These are phyloP conservation scores for Cicer pinnatifidum DNA, from an alignment of 306 rosid genomes.

Conservation along the genomic window DNA sequence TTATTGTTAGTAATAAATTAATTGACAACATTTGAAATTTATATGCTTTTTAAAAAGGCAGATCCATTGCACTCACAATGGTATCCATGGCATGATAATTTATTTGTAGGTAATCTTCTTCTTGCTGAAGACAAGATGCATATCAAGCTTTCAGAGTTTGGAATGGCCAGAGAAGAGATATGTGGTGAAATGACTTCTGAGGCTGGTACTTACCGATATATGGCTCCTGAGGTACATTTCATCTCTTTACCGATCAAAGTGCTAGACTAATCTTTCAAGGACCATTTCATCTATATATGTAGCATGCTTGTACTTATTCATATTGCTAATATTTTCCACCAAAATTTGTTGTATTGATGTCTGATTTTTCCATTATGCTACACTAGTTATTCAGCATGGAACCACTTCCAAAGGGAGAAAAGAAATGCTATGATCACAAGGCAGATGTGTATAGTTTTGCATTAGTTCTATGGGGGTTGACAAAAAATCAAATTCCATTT, in stretches of 20 bases:
- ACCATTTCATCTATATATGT: too few relatives aligned
- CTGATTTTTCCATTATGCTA: not conserved
- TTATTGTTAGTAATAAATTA: too few relatives aligned
- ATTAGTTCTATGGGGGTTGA: constrained; percentile 61
- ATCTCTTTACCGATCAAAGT: too few relatives aligned
- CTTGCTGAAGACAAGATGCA: not conserved
- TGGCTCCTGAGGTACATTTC: constrained; percentile 44
- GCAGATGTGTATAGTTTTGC: constrained; percentile 74
- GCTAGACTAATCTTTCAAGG: too few relatives aligned
- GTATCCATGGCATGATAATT: too few relatives aligned
- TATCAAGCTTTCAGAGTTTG: constrained; percentile 31
- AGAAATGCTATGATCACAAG: constrained; percentile 62
- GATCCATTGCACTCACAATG: too few relatives aligned
- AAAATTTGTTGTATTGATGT: not conserved
- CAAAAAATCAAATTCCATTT: constrained; percentile 64
- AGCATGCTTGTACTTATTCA: too few relatives aligned
- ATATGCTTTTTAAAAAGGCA: too few relatives aligned
- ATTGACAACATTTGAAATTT: too few relatives aligned
- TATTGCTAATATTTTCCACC: not conserved
- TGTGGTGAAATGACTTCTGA: constrained; percentile 37
- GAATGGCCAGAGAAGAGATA: constrained; percentile 28
- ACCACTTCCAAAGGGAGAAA: constrained; percentile 56
- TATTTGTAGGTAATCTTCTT: constrained; percentile 18
- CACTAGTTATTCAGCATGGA: constrained; percentile 55
- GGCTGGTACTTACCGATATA: constrained; percentile 38